Evolutionary conservation across 768 basidiomycete species (phyloP).

Genomic region (Lactarius trivialis): DNA sequence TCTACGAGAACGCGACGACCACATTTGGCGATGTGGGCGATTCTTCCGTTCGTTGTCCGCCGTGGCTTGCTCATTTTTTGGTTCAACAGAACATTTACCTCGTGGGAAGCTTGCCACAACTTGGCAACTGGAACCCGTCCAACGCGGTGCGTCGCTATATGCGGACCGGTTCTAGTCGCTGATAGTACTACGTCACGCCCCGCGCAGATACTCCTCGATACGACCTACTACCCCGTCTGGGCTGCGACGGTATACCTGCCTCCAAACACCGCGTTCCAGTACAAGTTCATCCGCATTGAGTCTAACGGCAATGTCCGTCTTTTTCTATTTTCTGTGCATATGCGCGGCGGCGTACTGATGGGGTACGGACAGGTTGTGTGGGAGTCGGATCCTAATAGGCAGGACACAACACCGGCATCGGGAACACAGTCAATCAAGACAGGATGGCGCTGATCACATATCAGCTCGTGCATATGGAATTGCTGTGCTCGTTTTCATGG

Average conservation of each 20-base stretch:
- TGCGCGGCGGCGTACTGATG: constrained; percentile 26
- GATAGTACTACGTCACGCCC: background rate
- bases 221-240: constrained; percentile 51
- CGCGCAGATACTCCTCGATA: constrained; percentile 43
- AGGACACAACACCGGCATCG: constrained; percentile 33
- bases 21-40: constrained; percentile 46
- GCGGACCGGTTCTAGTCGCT: background rate
- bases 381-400: constrained; percentile 58
- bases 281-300: constrained; percentile 57
- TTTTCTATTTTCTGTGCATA: background rate
- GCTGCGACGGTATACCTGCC: constrained; percentile 45
- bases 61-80: background rate
- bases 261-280: constrained; percentile 44
- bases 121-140: constrained; percentile 46
- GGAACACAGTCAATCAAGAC: constrained; percentile 33
- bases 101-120: constrained; percentile 48
- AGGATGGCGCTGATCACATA: constrained; percentile 37
- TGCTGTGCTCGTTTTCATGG: background rate
- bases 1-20: constrained; percentile 51
- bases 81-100: constrained; percentile 50
- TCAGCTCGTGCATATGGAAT: background rate
- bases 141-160: constrained; percentile 35
- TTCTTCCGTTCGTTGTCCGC: background rate
- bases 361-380: constrained; percentile 35
- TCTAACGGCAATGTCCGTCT: constrained; percentile 41